Conservation (phyloP, 306 rosid species). For the Pyrus pyrifolia region DNA sequence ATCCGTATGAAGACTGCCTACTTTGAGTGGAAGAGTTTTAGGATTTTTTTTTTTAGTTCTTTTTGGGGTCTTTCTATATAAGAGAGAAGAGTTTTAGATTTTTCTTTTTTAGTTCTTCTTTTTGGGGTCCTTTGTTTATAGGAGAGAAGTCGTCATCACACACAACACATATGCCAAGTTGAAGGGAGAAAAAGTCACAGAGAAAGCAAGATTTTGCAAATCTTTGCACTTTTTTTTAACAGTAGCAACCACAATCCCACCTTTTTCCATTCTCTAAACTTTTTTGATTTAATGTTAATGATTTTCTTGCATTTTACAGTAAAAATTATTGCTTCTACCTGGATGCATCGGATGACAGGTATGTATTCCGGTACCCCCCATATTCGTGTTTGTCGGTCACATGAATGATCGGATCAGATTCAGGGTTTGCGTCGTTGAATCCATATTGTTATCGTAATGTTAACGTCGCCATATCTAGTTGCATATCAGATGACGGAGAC, state of each 20-base stretch:
- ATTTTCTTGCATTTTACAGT: constrained; percentile 44
- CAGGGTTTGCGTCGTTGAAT: constrained; percentile 21
- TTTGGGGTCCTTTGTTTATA: constrained; percentile 41
- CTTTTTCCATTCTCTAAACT: constrained; percentile 19
- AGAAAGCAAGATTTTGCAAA: constrained; percentile 66
- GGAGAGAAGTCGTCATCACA: constrained; percentile 39
- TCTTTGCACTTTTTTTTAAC: constrained; percentile 75
- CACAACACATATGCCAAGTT: constrained; percentile 52
- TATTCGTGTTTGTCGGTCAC: constrained; percentile 31
- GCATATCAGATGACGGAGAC: constrained; percentile 59
- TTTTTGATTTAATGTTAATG: constrained; percentile 29
- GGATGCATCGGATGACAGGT: constrained; percentile 20
- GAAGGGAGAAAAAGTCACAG: constrained; percentile 50
- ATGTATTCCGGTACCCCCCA: constrained; percentile 16
- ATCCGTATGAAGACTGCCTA: constrained; percentile 65
- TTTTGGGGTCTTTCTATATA: constrained; percentile 13
- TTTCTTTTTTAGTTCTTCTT: constrained; percentile 41
- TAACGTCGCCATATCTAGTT: constrained; percentile 44
- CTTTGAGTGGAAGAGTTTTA: constrained; percentile 52
- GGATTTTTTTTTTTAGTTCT: constrained; percentile 38
- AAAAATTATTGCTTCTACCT: constrained; percentile 19
- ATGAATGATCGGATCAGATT: constrained; percentile 31
- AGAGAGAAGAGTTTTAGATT: constrained; percentile 35
- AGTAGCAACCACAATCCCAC: constrained; percentile 59
- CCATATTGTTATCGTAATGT: constrained; percentile 41